Percentiles rank a stretch among this genome's conserved stretches.
Evolutionary conservation across 2,329 filamentous ascomycete species (phyloP).

Genomic region (Sporothrix globosa): DNA sequence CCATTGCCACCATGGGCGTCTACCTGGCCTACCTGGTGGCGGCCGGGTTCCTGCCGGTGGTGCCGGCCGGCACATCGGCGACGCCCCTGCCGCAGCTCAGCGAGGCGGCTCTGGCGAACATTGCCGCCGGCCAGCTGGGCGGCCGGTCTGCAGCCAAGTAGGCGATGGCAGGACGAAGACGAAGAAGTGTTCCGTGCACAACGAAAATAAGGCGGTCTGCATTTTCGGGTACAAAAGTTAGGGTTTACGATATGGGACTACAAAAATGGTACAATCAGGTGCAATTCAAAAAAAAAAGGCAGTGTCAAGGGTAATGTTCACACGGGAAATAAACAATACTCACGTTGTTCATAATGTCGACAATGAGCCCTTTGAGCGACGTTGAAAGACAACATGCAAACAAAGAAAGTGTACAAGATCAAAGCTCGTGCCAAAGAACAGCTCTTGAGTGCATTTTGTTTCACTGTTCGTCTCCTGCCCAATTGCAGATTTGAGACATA

Average conservation of each 20-base stretch:
- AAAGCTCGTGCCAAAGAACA: no score
- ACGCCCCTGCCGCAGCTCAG: conserved; percentile 24
- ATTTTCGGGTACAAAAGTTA: conserved; percentile 2
- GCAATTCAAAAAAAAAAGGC: no score
- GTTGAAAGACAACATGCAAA: no score
- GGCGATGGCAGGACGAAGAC: background rate
- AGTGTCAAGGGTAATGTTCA: no score
- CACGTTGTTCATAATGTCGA: no score
- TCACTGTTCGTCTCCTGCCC: no score
- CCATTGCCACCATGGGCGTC: conserved; percentile 62
- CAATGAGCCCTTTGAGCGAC: no score
- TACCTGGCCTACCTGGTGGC: conserved; percentile 67
- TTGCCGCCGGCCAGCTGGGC: conserved; percentile 21
- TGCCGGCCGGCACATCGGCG: conserved; percentile 37
- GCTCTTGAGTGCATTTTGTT: no score
- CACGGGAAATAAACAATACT: no score
- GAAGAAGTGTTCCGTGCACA: background rate
- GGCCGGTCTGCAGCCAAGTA: conserved; percentile 21
- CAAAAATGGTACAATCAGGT: background rate
- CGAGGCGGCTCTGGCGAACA: background rate
- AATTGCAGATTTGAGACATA: no score
- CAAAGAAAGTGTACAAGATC: no score
- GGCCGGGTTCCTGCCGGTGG: conserved; percentile 63
- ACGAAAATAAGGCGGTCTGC: background rate
- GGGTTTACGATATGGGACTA: conserved; percentile 5